Evolutionary conservation across 108 stramenopile genomes (phyloP), one percentile per base, ranked within the genome.

Genomic region (Cyclotella baltica): DNA sequence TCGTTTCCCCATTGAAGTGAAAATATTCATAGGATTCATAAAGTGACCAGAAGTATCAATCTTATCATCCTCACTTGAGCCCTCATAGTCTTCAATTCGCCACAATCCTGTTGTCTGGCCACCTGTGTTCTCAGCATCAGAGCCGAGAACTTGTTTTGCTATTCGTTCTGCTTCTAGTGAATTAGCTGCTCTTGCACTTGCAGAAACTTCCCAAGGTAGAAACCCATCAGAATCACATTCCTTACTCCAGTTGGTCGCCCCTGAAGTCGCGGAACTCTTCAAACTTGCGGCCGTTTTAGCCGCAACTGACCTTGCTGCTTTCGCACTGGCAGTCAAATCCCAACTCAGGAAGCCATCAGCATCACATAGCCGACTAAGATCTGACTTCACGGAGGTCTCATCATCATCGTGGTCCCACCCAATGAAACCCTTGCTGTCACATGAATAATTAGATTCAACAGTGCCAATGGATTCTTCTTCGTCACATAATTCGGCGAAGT

Each of bases 361-460:
- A 25, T 64, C 43, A 40, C 38, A 43, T 8, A 62, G 38, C 29
- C 38, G 33, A 50, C 1, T 59, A 20, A 61, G 33, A 33, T 25
- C 25, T 25, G 55, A 56, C 33, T 31, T 27, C 27, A 31, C 25
- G 11, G 55, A 56, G 1, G 55, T 11, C 47, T 48, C 47, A 56
- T 62, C 61, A 61, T 31, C 30, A 0, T 50, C 20, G 20, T 59
- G 58, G 23, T 51, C 62, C 59, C 61, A 62, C 9, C 72, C 72
- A 53, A 62, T 62, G 46, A 73, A 73, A 2, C 72, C 72, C 61
- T 62, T 62, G 37, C 51, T 52, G 51, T 52, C 51, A 52, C n/a
- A n/a, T n/a, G n/a, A n/a, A n/a, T n/a, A n/a, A n/a, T n/a, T n/a
- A n/a, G n/a, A n/a, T n/a, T n/a, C n/a, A n/a, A n/a, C n/a, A n/a